Percentiles rank a stretch among this genome's conserved stretches.
These are phyloP conservation scores for Trichoderma reesei DNA, from an alignment of 495 filamentous ascomycete species.

Conservation along the genomic window DNA sequence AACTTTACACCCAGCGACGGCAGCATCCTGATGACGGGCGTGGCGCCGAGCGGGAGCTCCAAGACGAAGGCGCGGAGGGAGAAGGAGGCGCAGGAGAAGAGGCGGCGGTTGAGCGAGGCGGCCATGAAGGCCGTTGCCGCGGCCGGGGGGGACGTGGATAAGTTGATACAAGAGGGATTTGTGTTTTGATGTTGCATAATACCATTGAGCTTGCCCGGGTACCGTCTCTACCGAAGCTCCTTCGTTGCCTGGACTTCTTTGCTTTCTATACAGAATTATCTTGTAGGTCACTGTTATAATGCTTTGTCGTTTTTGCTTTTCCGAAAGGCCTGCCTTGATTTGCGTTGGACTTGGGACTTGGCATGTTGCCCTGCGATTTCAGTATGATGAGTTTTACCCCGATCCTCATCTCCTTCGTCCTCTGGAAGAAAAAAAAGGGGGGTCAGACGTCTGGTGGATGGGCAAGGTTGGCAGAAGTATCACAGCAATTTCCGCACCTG, in stretches of 20 bases:
- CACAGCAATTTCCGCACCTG: no score
- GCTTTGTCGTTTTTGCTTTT: no score
- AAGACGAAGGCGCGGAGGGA: conserved; percentile 92
- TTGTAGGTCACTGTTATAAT: no score
- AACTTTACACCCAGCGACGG: conserved; percentile 86
- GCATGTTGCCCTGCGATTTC: no score
- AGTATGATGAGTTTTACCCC: no score
- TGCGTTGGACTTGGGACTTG: no score
- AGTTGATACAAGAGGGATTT: conserved; percentile 28
- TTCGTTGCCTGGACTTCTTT: neutral
- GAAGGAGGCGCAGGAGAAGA: conserved; percentile 71
- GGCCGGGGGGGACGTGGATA: conserved; percentile 65
- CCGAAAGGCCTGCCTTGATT: no score
- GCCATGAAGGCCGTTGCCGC: conserved; percentile 63
- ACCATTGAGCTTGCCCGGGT: neutral
- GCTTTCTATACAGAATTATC: neutral
- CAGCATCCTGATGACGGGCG: conserved; percentile 72
- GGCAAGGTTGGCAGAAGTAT: neutral
- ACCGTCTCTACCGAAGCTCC: neutral
- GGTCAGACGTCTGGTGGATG: neutral
- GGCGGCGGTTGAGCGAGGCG: conserved; percentile 63
- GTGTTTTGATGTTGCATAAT: conserved; percentile 14
- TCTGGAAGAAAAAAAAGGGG: neutral
- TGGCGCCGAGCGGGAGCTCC: conserved; percentile 79
- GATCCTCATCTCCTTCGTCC: no score